Evolutionary conservation across 1,284 basidiomycete species (phyloP), one percentile per base, ranked within the genome.

Genomic region (Cutaneotrichosporon cutaneum): DNA sequence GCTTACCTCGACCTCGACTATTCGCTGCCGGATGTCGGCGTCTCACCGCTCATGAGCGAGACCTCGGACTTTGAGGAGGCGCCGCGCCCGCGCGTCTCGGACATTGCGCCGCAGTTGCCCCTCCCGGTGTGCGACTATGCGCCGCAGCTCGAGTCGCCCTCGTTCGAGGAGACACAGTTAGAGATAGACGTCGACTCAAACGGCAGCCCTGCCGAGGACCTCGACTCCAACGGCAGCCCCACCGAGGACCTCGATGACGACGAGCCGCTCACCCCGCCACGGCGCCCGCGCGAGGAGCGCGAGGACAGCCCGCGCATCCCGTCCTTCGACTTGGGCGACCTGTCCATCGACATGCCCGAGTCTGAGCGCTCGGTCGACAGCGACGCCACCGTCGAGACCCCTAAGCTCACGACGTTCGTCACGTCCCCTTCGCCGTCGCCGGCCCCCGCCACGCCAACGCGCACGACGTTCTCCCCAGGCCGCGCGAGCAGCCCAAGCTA

Each of bases 271-370:
- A 79, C 77, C 2, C 74, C 77, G 3, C 70, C 72, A 1, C 4
- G 35, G 21, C 30, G 60, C 3, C 27, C 47, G 5, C 59, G 32
- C 14, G 42, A 35, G 48, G 51, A 52, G 2, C 58, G 67, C 35
- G 61, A 69, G 54, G 70, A 74, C 6, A 74, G 70, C 45, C 76
- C 77, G 1, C 72, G 72, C 1, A 70, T 80, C 51, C 78, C 78
- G 4, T 68, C 67, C 59, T 75, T 79, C 59, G 71, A 78, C 33
- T 76, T 78, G 56, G 77, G 72, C 27, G 69, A 67, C 39, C 27
- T 65, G 16, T 60, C 59, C 24, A 57, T 64, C 11, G 62, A 64
- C 22, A 56, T 61, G 51, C 33, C 51, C 1, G 60, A 56, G 30
- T 27, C 16, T 10, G 32, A 58, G 39, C n/a, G n/a, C 18, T 27